Evolutionary conservation across 148 eudicot genomes (phyloP).

Genomic region (Gaultheria prostrata): DNA sequence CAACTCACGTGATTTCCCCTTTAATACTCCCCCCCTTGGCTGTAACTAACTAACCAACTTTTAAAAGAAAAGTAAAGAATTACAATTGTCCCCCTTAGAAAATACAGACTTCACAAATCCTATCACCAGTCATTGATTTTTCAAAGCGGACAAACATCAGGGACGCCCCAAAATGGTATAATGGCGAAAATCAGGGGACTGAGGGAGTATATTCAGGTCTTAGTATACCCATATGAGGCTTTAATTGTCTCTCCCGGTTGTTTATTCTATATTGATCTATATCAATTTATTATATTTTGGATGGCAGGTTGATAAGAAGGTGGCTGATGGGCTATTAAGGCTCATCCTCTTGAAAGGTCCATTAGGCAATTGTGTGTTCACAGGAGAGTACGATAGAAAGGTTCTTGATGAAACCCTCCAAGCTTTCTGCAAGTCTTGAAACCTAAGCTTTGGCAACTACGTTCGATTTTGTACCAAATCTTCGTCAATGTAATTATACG

Average conservation of each 20-base stretch:
- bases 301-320: constrained; percentile 94
- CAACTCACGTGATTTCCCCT: too few relatives aligned
- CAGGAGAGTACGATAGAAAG: constrained; percentile 75
- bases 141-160: not conserved
- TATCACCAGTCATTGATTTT: not conserved
- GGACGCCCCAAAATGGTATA: not conserved
- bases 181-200: not conserved
- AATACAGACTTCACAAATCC: too few relatives aligned
- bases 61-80: too few relatives aligned
- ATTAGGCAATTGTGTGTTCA: constrained; percentile 85
- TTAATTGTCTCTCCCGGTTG: not conserved
- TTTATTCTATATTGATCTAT: not conserved
- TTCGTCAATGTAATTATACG: not conserved
- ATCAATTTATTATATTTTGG: not conserved
- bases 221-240: not conserved
- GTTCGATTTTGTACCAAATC: not conserved
- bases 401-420: constrained; percentile 83
- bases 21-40: too few relatives aligned
- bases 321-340: constrained; percentile 89
- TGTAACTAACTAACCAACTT: too few relatives aligned
- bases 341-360: constrained; percentile 95
- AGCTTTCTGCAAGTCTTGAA: constrained; percentile 78
- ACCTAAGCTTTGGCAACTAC: not conserved
- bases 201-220: not conserved
- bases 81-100: too few relatives aligned